Evolutionary conservation across 768 basidiomycete species (phyloP).

Genomic region (Stropharia rugosoannulata): DNA sequence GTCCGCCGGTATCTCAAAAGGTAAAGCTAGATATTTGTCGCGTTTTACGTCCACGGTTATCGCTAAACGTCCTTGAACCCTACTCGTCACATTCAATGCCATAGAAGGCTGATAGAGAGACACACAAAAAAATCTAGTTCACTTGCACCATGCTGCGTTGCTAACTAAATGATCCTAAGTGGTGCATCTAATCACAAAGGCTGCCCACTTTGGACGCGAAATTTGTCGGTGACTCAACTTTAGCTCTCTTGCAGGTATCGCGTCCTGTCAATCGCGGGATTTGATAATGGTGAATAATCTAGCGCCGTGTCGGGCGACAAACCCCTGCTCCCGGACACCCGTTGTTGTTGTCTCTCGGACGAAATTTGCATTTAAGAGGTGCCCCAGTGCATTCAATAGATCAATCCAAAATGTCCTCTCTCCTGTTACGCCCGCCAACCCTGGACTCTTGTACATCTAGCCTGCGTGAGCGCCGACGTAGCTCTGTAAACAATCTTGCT

Average conservation of each 20-base stretch:
- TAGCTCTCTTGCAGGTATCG: too few species aligned
- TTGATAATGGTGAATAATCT: too few species aligned
- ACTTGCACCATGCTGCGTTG: background rate
- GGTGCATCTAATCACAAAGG: background rate
- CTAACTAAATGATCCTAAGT: background rate
- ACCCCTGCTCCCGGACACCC: background rate
- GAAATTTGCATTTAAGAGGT: background rate
- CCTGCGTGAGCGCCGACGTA: slow-evolving; percentile 38
- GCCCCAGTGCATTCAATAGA: background rate
- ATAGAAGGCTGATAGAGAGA: too few species aligned
- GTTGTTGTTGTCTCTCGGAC: background rate
- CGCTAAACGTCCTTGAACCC: too few species aligned
- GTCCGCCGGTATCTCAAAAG: too few species aligned
- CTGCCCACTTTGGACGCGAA: too few species aligned
- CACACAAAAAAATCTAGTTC: background rate
- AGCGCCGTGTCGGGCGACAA: too few species aligned
- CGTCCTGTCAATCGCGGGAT: too few species aligned
- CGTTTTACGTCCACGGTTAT: too few species aligned
- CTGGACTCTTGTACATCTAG: slow-evolving; percentile 30
- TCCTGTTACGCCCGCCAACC: slow-evolving; percentile 28
- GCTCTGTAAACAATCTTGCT: slow-evolving; percentile 32
- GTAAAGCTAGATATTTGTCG: too few species aligned
- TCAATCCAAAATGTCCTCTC: slow-evolving; percentile 24
- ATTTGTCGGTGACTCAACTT: too few species aligned
- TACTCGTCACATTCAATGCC: too few species aligned